Conservation (phyloP, 2,329 filamentous ascomycete species). For the Penicillium sp. region DNA sequence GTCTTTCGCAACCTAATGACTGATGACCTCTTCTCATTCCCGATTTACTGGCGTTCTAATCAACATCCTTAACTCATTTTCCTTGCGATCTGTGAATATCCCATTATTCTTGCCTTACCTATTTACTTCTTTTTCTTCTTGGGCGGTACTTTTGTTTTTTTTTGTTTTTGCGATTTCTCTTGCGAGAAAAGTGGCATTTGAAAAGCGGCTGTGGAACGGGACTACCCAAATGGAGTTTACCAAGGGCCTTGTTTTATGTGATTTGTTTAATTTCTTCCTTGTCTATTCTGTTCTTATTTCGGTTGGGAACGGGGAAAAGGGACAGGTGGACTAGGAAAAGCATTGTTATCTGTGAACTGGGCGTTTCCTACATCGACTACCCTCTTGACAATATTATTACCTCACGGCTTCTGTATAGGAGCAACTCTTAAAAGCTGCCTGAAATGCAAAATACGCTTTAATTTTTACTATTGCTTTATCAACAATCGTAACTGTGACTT, state of each 20-base stretch:
- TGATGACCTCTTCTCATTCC: conserved; percentile 21
- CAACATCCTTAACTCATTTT: not conserved
- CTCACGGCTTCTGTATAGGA: conserved; percentile 23
- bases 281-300: conserved; percentile 4
- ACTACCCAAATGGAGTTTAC: conserved; percentile 21
- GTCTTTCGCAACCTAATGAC: conserved; percentile 13
- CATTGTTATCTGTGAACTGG: conserved; percentile 7
- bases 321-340: conserved; percentile 3
- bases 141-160: conserved; percentile 17
- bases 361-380: conserved; percentile 1
- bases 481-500: not conserved
- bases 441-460: conserved; percentile 20
- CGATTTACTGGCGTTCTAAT: conserved; percentile 11
- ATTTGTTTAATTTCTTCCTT: conserved; percentile 11
- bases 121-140: conserved; percentile 8
- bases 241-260: conserved; percentile 5
- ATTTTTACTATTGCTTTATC: not conserved
- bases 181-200: conserved; percentile 14
- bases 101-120: not conserved
- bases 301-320: not conserved
- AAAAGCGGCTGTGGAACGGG: conserved; percentile 22
- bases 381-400: conserved; percentile 11
- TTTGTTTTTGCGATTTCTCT: conserved; percentile 10
- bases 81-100: conserved; percentile 24
- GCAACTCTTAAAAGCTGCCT: conserved; percentile 14